Evolutionary conservation across 192 early-diverging fungal genomes (phyloP).

Genomic region (Entomortierella beljakovae): DNA sequence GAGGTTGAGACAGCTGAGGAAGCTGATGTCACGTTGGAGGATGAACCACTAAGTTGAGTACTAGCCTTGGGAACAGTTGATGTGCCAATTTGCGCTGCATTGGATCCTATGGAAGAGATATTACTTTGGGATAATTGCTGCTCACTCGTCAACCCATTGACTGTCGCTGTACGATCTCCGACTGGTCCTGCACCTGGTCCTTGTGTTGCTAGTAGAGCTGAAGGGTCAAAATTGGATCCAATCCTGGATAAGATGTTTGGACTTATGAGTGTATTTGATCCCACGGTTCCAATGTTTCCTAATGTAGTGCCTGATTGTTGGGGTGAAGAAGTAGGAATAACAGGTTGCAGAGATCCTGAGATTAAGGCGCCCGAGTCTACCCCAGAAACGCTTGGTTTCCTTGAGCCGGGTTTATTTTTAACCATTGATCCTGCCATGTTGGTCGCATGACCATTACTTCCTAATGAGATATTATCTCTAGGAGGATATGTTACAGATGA

Average conservation of each 20-base stretch:
- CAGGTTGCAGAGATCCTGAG: background rate
- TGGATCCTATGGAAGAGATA: background rate
- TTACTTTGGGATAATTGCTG: background rate
- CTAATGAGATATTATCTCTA: constrained; percentile 1
- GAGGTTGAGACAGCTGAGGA: background rate
- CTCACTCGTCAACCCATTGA: background rate
- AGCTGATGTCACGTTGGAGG: background rate
- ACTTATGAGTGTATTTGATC: constrained; percentile 16
- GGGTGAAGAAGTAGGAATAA: background rate
- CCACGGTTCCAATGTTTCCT: background rate
- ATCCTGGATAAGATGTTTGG: constrained; percentile 48
- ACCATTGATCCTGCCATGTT: background rate
- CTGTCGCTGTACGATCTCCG: background rate
- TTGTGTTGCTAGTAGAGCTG: constrained; percentile 28
- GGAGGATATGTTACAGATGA: constrained; percentile 38
- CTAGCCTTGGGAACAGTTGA: too few species aligned
- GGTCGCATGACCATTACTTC: background rate
- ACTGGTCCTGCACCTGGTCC: background rate
- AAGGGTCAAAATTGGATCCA: constrained; percentile 50
- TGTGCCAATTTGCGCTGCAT: background rate
- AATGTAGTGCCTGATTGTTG: background rate
- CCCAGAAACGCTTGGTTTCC: constrained; percentile 25
- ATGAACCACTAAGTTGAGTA: too few species aligned
- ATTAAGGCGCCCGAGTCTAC: background rate
- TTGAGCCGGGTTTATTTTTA: constrained; percentile 18